Evolutionary conservation across 2,329 filamentous ascomycete genomes (phyloP).

Genomic region (Colletotrichum limetticola): DNA sequence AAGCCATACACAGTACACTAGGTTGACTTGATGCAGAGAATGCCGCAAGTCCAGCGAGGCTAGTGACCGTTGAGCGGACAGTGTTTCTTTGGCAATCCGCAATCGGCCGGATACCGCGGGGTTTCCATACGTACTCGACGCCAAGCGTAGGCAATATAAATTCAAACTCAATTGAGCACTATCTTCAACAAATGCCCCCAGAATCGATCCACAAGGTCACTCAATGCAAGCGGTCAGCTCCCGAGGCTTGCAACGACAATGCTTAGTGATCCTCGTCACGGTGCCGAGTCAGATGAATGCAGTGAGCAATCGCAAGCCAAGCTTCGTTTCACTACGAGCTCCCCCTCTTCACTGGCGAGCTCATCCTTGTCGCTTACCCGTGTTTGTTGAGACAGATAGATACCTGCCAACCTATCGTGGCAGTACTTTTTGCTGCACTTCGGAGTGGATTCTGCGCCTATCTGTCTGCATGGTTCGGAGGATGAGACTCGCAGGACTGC

Average conservation of each 20-base stretch:
- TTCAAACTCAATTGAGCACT: background rate
- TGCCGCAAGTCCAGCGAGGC: too few relatives aligned
- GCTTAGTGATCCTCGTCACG: background rate
- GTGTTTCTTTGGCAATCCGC: background rate
- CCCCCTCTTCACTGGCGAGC: background rate
- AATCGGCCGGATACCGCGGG: background rate
- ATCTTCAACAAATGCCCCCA: background rate
- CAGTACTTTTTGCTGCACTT: background rate
- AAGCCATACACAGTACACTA: background rate
- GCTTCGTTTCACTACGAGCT: background rate
- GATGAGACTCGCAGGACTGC: background rate
- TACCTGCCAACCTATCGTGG: background rate
- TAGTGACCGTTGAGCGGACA: background rate
- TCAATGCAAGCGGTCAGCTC: background rate
- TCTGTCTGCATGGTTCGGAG: conserved; percentile 18
- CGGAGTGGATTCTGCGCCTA: background rate
- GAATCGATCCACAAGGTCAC: background rate
- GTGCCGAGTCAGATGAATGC: background rate
- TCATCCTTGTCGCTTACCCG: background rate
- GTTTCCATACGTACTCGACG: background rate
- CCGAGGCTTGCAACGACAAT: background rate
- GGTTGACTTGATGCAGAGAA: background rate
- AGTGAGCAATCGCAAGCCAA: background rate
- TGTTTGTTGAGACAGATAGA: background rate
- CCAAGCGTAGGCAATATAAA: background rate